phyloP scores from a whole-genome alignment of 202 grass and related monocot genomes.

The Zoysia matrella region DNA sequence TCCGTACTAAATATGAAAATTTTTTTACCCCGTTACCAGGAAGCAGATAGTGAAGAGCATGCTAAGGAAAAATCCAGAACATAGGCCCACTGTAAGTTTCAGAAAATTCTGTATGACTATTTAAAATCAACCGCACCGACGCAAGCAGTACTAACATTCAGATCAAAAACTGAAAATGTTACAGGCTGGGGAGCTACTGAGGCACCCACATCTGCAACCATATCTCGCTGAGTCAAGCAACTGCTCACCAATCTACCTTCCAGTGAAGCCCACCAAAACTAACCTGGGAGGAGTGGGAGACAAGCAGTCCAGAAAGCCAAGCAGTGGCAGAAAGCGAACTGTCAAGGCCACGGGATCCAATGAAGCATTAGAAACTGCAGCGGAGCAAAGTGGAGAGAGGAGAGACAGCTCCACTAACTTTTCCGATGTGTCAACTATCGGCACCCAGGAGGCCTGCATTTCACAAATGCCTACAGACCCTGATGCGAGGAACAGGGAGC shows the following conservation, averaged over 20 bases:
- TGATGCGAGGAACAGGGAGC: slow-evolving; percentile 34
- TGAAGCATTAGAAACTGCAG: slow-evolving; percentile 37
- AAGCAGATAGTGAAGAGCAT: slow-evolving; percentile 19
- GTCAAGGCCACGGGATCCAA: slow-evolving; percentile 42
- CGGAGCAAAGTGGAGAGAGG: slow-evolving; percentile 41
- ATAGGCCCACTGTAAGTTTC: slow-evolving; percentile 47
- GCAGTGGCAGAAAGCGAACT: slow-evolving; percentile 44
- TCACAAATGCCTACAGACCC: slow-evolving; percentile 33
- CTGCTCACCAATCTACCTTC: too few species aligned
- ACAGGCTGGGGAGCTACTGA: slow-evolving; percentile 80
- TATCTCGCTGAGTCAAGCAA: too few species aligned
- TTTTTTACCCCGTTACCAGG: slow-evolving; percentile 39
- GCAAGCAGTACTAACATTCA: slow-evolving; percentile 22
- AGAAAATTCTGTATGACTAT: slow-evolving; percentile 21
- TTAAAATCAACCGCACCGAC: slow-evolving; percentile 21
- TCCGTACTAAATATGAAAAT: slow-evolving; percentile 17
- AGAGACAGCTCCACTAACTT: slow-evolving; percentile 43
- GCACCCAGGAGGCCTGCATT: slow-evolving; percentile 52
- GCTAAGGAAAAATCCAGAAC: too few species aligned
- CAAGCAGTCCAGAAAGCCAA: slow-evolving; percentile 62
- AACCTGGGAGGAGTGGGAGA: slow-evolving; percentile 33
- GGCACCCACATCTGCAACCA: slow-evolving; percentile 69
- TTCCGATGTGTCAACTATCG: slow-evolving; percentile 52
- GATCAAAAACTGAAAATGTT: slow-evolving; percentile 25
- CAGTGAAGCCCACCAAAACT: slow-evolving; percentile 42